Evolutionary conservation across 805 yeast species (phyloP).

Genomic region (Zygoascus ofunaensis): DNA sequence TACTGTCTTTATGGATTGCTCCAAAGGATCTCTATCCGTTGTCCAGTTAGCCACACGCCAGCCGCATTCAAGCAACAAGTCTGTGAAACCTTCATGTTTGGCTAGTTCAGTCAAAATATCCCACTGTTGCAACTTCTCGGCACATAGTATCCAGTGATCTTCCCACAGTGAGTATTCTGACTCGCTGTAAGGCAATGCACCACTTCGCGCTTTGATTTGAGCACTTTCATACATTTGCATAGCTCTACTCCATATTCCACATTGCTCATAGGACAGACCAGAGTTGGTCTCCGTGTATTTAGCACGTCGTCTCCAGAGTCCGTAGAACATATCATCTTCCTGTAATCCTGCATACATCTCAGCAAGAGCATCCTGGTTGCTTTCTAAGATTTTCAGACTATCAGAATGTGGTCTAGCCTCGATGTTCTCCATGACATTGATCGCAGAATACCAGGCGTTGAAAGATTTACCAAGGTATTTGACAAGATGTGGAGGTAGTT

Average conservation of each 20-base stretch:
- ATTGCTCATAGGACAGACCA: slow-evolving; percentile 88
- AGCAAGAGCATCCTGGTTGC: slow-evolving; percentile 80
- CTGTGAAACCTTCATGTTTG: slow-evolving; percentile 96
- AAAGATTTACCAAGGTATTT: slow-evolving; percentile 81
- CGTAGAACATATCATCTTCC: slow-evolving; percentile 96
- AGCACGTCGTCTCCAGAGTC: slow-evolving; percentile 94
- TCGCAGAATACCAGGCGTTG: slow-evolving; percentile 85
- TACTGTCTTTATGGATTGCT: slow-evolving; percentile 87
- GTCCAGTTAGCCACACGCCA: slow-evolving; percentile 99
- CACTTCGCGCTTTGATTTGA: slow-evolving; percentile 91
- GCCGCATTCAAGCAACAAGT: slow-evolving; percentile 91
- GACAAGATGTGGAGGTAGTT: slow-evolving; percentile 87
- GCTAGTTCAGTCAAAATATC: slow-evolving; percentile 93
- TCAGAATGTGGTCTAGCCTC: slow-evolving; percentile 51
- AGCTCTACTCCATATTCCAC: slow-evolving; percentile 92
- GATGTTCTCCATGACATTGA: slow-evolving; percentile 72
- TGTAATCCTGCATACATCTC: slow-evolving; percentile 82
- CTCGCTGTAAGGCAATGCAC: slow-evolving; percentile 90
- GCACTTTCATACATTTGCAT: slow-evolving; percentile 91
- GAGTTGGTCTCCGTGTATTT: slow-evolving; percentile 88
- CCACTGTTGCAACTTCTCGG: slow-evolving; percentile 97
- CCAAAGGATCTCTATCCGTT: slow-evolving; percentile 87
- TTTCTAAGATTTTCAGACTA: slow-evolving; percentile 67
- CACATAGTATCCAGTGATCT: slow-evolving; percentile 96
- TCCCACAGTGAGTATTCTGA: slow-evolving; percentile 96